phyloP scores from a whole-genome alignment of 2,329 filamentous ascomycete genomes.

The Botrytis galanthina region DNA sequence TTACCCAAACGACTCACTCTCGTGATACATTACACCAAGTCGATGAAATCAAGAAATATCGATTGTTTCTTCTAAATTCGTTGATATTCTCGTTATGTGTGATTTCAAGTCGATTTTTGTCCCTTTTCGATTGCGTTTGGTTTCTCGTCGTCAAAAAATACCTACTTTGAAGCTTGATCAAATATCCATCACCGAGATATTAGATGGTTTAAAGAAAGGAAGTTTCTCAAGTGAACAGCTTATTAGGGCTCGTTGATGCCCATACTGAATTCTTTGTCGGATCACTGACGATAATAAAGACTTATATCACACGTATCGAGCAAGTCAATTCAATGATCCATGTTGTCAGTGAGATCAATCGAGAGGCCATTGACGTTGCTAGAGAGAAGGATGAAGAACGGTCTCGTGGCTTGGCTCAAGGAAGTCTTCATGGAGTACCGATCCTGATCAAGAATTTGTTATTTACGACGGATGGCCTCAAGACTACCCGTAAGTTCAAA shows the following conservation, averaged over 20 bases:
- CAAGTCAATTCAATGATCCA: conserved; percentile 9
- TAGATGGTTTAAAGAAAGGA: background rate
- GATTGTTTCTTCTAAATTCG: background rate
- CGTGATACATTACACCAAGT: background rate
- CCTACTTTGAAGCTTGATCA: background rate
- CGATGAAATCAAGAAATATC: background rate
- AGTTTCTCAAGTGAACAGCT: conserved; percentile 17
- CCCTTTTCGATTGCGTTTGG: background rate
- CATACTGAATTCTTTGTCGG: background rate
- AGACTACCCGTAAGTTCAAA: conserved; percentile 45
- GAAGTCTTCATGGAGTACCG: conserved; percentile 54
- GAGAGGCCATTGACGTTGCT: conserved; percentile 27
- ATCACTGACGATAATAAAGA: conserved; percentile 10
- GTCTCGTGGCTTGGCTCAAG: conserved; percentile 18
- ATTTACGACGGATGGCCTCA: conserved; percentile 57
- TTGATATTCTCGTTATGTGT: background rate
- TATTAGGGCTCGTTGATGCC: conserved; percentile 8
- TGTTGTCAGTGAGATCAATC: conserved; percentile 28
- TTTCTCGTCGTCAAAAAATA: background rate
- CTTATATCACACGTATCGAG: conserved; percentile 17
- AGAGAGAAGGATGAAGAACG: conserved; percentile 26
- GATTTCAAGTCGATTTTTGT: background rate
- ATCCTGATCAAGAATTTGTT: conserved; percentile 60
- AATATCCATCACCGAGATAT: conserved; percentile 1
- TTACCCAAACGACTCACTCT: background rate